A percentile compares a stretch with the other conserved stretches of the same genome.
Conservation (phyloP, 306 rosid species). For the Notholithocarpus densiflorus region DNA sequence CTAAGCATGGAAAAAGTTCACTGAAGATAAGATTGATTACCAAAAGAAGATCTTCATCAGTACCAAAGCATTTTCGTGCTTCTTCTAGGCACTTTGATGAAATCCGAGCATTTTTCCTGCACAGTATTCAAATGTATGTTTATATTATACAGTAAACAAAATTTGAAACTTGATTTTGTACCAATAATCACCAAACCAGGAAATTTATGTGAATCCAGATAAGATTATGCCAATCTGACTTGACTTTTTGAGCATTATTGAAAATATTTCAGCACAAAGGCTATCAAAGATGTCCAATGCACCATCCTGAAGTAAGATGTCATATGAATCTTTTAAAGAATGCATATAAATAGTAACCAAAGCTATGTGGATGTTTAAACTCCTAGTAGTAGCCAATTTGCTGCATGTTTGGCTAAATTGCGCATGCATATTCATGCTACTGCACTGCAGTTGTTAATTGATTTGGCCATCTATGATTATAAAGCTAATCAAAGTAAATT, state of each 20-base stretch:
- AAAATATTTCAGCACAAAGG: not conserved
- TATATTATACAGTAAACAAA: not conserved
- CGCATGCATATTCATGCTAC: not conserved
- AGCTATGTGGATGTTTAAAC: not conserved
- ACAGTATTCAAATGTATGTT: not conserved
- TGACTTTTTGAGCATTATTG: not conserved
- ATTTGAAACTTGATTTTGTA: not conserved
- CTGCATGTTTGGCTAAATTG: not conserved
- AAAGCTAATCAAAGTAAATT: not conserved
- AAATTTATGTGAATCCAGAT: not conserved
- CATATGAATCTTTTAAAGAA: not conserved
- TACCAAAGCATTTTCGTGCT: constrained; percentile 92
- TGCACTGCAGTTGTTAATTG: not conserved
- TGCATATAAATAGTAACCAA: not conserved
- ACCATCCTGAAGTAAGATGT: not conserved
- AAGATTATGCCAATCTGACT: not conserved
- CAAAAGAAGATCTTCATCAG: constrained; percentile 95
- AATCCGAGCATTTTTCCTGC: constrained; percentile 73
- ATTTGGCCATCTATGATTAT: not conserved
- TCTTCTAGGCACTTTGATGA: constrained; percentile 76
- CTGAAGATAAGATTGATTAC: constrained; percentile 35
- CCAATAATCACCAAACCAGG: not conserved
- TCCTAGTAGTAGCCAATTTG: not conserved
- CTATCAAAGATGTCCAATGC: not conserved
- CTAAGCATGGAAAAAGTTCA: constrained; percentile 9